These are phyloP conservation scores for Coprinellus aureogranulatus DNA, from an alignment of 768 basidiomycete genomes.

Conservation along the genomic window DNA sequence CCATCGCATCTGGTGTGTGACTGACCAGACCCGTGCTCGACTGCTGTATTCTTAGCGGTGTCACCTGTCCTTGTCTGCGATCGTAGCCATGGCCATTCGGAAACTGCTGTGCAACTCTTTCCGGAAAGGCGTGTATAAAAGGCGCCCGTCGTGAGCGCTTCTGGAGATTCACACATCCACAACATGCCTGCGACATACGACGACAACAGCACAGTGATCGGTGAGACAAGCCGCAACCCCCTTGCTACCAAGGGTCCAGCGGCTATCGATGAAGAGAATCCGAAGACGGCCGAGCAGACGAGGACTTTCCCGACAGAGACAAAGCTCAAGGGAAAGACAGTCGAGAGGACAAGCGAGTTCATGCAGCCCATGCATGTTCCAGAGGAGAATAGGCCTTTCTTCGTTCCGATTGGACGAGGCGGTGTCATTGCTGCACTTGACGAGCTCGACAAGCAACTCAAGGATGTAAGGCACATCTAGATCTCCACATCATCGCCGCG, in stretches of 20 bases:
- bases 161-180: neutral
- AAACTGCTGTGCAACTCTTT: neutral
- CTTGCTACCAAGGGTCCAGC: neutral
- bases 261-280: neutral
- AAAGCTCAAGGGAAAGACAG: conserved; percentile 2
- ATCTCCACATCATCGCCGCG: neutral
- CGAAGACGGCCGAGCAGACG: neutral
- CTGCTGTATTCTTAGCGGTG: neutral
- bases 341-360: conserved; percentile 34
- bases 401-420: conserved; percentile 63
- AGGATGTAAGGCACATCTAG: conserved; percentile 31
- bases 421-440: conserved; percentile 69
- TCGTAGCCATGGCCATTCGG: neutral
- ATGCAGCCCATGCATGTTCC: conserved; percentile 47
- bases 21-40: no score
- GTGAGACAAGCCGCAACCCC: conserved; percentile 24
- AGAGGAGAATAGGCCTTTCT: conserved; percentile 63
- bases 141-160: neutral
- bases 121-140: neutral
- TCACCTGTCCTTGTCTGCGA: neutral
- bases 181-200: conserved; percentile 37
- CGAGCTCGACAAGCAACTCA: conserved; percentile 64
- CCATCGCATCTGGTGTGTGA: no score
- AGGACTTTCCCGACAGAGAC: neutral
- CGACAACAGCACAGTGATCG: conserved; percentile 47